Conservation (phyloP, 1,284 basidiomycete genomes). For the Hypsizygus ulmarius region DNA sequence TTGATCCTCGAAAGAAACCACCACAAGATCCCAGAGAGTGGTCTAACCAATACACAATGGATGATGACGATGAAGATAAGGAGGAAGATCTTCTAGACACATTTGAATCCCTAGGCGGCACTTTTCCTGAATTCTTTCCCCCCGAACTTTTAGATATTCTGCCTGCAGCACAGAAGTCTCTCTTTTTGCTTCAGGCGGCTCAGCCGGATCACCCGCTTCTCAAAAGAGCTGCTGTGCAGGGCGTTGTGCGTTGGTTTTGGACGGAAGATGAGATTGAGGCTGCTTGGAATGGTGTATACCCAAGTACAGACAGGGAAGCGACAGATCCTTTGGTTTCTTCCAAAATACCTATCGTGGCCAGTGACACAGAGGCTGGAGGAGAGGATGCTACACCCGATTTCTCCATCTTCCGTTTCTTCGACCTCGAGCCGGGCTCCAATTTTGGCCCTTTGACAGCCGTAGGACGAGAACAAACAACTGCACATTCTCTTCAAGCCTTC, state of each 20-base stretch:
- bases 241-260: slow-evolving; percentile 67
- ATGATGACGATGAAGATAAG: slow-evolving; percentile 37
- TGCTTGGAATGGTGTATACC: slow-evolving; percentile 33
- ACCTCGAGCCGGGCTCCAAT: slow-evolving; percentile 58
- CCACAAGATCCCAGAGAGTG: slow-evolving; percentile 24
- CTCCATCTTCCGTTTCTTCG: slow-evolving; percentile 54
- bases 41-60: slow-evolving; percentile 31
- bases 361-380: neutral
- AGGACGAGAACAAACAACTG: slow-evolving; percentile 25
- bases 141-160: slow-evolving; percentile 46
- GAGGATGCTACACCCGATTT: slow-evolving; percentile 38
- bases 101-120: slow-evolving; percentile 29
- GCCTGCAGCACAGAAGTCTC: slow-evolving; percentile 61
- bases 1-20: slow-evolving; percentile 24
- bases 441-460: slow-evolving; percentile 26
- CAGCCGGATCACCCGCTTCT: slow-evolving; percentile 59
- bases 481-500: slow-evolving; percentile 43
- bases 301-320: neutral
- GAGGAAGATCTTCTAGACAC: slow-evolving; percentile 35
- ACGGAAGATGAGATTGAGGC: slow-evolving; percentile 46
- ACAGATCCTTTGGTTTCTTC: neutral
- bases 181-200: slow-evolving; percentile 59
- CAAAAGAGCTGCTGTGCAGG: slow-evolving; percentile 23
- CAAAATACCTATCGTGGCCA: neutral
- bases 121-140: slow-evolving; percentile 62